Base-by-base conservation (phyloP, 2,329 filamentous ascomycete species). In the Pseudocercospora fijiensis region DNA sequence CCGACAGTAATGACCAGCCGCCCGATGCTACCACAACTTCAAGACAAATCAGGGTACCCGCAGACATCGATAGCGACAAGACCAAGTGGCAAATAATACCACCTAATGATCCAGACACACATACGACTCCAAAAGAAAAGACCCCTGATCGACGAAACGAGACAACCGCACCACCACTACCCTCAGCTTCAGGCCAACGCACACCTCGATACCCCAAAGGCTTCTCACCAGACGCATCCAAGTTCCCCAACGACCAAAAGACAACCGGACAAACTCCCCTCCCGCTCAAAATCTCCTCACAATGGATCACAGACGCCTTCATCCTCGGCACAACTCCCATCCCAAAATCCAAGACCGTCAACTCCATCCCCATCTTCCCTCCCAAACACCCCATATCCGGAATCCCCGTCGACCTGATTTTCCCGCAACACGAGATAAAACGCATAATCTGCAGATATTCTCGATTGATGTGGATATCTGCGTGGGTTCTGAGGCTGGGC, bases 391-490 rank as follows among this genome's bases (percentile, higher is more conserved):
- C 24, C 27, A 56, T 24, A 30, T 43, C 16, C 26, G 27, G 26
- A 18, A 24, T 62, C 24, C 60, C 60, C n/a, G 28, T 62, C 33
- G 60, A 62, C 37, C 60, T 62, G 20, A 52, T 62, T 13, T 33
- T 5, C 41, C 41, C 1, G 37, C 37, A 22, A 24, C 11, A 9
- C 60, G 58, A 57, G 53, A 62, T 26, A 58, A 13, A 4, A 16
- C 33, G 16, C 60, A 62, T 53, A 57, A 58, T 8, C 27, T 62
- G n/a, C 60, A 62, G n/a, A 33, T 62, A 13, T 62, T 49, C 60
- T 30, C n/a, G n/a, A 27, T 62, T 2, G 28, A 47, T 8, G 18
- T 62, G 0, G 53, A 57, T 8, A 49, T 62, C 0, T 18, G 27
- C 16, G 10, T 58, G 8, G 60, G 60, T 4, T 37, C 53, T n/a